A percentile compares a stretch with the other conserved stretches of the same genome.
These are phyloP conservation scores for Lentinula edodes DNA, from an alignment of 768 basidiomycete genomes.

Conservation along the genomic window DNA sequence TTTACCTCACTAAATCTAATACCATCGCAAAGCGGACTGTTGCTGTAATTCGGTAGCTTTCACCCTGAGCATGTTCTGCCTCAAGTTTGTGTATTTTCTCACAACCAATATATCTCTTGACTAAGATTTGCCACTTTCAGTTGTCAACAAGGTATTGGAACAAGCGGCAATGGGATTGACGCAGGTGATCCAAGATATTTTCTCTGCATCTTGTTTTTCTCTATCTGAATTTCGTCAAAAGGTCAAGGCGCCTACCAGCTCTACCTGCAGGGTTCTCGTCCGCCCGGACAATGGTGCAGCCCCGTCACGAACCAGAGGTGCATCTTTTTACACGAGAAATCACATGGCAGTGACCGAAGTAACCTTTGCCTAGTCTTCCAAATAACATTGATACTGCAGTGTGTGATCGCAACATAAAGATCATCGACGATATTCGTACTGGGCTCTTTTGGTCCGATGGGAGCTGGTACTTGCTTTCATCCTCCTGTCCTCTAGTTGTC, in stretches of 20 bases:
- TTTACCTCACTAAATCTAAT: not conserved
- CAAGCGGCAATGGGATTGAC: slow-evolving; percentile 10
- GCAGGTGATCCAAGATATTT: not conserved
- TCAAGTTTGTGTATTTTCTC: slow-evolving; percentile 14
- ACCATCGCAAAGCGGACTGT: slow-evolving; percentile 13
- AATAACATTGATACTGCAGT: slow-evolving; percentile 14
- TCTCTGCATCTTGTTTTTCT: not conserved
- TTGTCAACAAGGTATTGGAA: slow-evolving; percentile 16
- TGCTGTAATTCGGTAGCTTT: slow-evolving; percentile 23
- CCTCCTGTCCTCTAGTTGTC: not conserved
- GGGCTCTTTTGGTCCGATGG: slow-evolving; percentile 15
- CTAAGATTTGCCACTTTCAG: slow-evolving; percentile 4
- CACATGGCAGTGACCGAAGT: not conserved
- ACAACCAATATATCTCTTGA: not conserved
- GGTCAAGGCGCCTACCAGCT: slow-evolving; percentile 7
- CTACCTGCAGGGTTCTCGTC: slow-evolving; percentile 3
- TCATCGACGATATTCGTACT: slow-evolving; percentile 14
- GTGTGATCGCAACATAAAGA: slow-evolving; percentile 16
- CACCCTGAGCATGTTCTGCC: slow-evolving; percentile 21
- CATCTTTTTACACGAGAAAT: not conserved
- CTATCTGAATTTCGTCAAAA: not conserved
- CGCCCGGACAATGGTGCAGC: slow-evolving; percentile 9
- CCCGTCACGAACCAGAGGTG: slow-evolving; percentile 18
- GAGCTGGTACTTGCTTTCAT: slow-evolving; percentile 11
- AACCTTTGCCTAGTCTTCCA: slow-evolving; percentile 15